Conservation (phyloP, 1,284 basidiomycete genomes). For the Puccinia triticina region DNA sequence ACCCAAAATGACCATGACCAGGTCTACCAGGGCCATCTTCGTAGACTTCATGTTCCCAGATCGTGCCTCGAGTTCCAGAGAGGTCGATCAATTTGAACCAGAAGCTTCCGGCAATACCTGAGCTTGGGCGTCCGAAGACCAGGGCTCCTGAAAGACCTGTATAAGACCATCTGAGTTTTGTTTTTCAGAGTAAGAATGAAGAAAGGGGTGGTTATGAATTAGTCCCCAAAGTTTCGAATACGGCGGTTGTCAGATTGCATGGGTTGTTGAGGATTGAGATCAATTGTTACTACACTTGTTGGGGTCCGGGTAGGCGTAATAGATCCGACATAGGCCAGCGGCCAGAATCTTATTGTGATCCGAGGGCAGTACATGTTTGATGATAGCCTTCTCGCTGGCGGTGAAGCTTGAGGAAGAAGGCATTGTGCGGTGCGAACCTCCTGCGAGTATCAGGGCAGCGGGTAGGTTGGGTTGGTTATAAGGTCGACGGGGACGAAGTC, state of each 20-base stretch:
- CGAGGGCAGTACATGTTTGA: slow-evolving; percentile 31
- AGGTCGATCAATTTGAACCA: slow-evolving; percentile 80
- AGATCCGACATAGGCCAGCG: slow-evolving; percentile 79
- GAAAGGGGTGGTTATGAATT: not conserved
- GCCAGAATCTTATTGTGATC: slow-evolving; percentile 69
- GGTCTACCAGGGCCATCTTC: slow-evolving; percentile 60
- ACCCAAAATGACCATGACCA: slow-evolving; percentile 68
- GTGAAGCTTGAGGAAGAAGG: slow-evolving; percentile 48
- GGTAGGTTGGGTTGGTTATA: too few species aligned
- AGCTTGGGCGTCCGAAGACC: slow-evolving; percentile 70
- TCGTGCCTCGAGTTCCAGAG: slow-evolving; percentile 77
- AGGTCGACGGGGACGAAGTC: too few species aligned
- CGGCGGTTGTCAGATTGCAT: not conserved
- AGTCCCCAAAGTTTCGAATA: not conserved
- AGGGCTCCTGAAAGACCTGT: slow-evolving; percentile 81
- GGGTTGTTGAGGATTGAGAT: not conserved
- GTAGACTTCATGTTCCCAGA: slow-evolving; percentile 94
- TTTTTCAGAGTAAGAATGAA: not conserved
- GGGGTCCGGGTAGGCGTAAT: slow-evolving; percentile 73
- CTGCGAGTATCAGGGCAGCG: too few species aligned
- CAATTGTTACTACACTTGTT: slow-evolving; percentile 30
- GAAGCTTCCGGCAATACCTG: slow-evolving; percentile 65
- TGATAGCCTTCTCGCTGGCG: slow-evolving; percentile 41
- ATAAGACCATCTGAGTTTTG: slow-evolving; percentile 73
- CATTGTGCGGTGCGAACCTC: not conserved